Base-by-base conservation (phyloP, 1,284 basidiomycete genomes). In the Melampsora larici-populina region DNA sequence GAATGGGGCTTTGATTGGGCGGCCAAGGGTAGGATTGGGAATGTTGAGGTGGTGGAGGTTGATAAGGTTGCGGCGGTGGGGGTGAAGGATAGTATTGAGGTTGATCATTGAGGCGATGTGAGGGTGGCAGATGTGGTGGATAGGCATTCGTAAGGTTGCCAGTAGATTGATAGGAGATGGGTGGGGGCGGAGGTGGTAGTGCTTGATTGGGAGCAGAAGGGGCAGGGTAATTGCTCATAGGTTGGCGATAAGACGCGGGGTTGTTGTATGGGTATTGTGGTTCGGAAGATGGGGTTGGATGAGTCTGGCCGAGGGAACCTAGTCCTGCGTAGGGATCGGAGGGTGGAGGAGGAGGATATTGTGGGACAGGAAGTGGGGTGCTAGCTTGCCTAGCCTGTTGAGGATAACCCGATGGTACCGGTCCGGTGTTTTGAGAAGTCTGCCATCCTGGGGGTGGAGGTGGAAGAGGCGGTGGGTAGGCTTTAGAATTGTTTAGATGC, bases 101-200 rank as follows among this genome's bases (percentile, higher is more conserved):
- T 62, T 51, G 48, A 33, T 67, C 26, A 33, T 67, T 18, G 24
- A 79, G 80, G 1, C 79, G 78, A 6, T 74, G 75, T 1, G 79
- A 36, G 81, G 81, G 15, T 17, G 76, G 63, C 63, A 80, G 84
- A 71, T 81, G 81, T 33, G 82, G 84, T 3, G 82, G 77, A 36
- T 84, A 74, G 83, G 49, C 76, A 70, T 24, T 18, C 76, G 43
- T 58, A 43, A 69, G 58, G 48, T 43, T 26, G 29, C 65, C 68
- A 26, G 80, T 36, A 31, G 79, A 72, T 24, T 70, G 62, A 70
- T 81, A 80, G 9, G 79, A 76, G 24, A 81, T 73, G 2, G 80
- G 79, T n/a, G 62, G 58, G 18, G 78, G 78, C 29, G 81, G 76
- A 55, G 80, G 77, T 48, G 82, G 78, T 5, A 80, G 70, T 65